These are phyloP conservation scores for Ascochyta clinopodiicola DNA, from an alignment of 2,329 filamentous ascomycete genomes.

Conservation along the genomic window DNA sequence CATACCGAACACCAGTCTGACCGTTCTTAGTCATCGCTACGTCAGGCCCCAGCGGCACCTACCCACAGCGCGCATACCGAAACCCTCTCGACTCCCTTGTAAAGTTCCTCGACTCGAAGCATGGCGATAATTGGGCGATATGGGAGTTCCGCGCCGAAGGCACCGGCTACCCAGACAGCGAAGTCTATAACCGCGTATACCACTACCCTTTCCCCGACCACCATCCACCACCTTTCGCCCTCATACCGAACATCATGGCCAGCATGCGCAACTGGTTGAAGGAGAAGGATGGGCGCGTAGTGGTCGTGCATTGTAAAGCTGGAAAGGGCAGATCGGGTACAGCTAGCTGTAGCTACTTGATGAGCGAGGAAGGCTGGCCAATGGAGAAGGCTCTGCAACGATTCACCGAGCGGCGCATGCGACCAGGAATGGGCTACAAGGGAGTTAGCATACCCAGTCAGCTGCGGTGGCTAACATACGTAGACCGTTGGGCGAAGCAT, in stretches of 20 bases:
- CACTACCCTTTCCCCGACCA: slow-evolving; percentile 98
- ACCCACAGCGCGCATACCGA: slow-evolving; percentile 89
- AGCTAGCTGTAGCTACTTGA: slow-evolving; percentile 85
- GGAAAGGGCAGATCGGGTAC: slow-evolving; percentile 94
- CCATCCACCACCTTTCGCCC: slow-evolving; percentile 89
- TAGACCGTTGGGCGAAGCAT: slow-evolving; percentile 81
- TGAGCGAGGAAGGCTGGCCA: slow-evolving; percentile 80
- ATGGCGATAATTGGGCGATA: slow-evolving; percentile 83
- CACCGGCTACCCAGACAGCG: slow-evolving; percentile 90
- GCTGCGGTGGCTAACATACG: slow-evolving; percentile 84
- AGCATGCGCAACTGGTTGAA: slow-evolving; percentile 89
- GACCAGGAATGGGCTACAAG: slow-evolving; percentile 77
- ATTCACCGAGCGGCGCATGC: slow-evolving; percentile 86
- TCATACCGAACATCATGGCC: slow-evolving; percentile 87
- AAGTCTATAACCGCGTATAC: slow-evolving; percentile 82
- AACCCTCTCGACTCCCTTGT: slow-evolving; percentile 90
- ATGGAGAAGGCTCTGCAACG: slow-evolving; percentile 67
- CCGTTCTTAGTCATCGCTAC: slow-evolving; percentile 65
- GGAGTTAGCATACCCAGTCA: slow-evolving; percentile 95
- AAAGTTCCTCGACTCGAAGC: slow-evolving; percentile 83
- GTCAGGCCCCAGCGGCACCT: slow-evolving; percentile 87
- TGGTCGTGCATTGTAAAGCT: slow-evolving; percentile 95
- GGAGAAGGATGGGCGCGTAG: slow-evolving; percentile 66
- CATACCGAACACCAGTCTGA: slow-evolving; percentile 45
- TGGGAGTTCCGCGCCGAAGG: slow-evolving; percentile 98